phyloP scores from a whole-genome alignment of 768 basidiomycete species.

The Trametes villosa region DNA sequence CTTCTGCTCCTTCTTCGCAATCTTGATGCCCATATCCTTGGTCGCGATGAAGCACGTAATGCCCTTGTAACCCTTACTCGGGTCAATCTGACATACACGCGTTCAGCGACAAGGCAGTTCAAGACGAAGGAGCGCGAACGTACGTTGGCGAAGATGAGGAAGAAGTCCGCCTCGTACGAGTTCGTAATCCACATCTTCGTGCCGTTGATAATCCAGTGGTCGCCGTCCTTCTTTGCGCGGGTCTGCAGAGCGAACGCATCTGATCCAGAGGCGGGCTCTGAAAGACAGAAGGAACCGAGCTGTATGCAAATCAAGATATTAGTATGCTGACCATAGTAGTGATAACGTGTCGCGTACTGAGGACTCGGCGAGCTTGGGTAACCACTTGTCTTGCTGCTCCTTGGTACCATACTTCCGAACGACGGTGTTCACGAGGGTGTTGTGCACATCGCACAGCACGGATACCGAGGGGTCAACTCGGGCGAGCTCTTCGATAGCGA shows the following conservation, averaged over 20 bases:
- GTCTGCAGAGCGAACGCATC: slow-evolving; percentile 98
- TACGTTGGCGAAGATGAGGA: slow-evolving; percentile 95
- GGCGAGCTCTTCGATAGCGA: slow-evolving; percentile 96
- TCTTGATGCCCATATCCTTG: slow-evolving; percentile 95
- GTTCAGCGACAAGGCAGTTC: neutral
- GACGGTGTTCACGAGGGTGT: slow-evolving; percentile 96
- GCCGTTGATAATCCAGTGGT: slow-evolving; percentile 89
- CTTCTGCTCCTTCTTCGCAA: slow-evolving; percentile 99
- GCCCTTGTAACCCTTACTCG: slow-evolving; percentile 96
- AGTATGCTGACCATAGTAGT: neutral
- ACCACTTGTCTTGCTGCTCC: slow-evolving; percentile 85
- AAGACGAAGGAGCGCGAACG: slow-evolving; percentile 27
- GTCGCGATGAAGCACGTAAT: slow-evolving; percentile 98
- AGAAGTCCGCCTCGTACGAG: slow-evolving; percentile 87
- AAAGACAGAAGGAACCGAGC: slow-evolving; percentile 96
- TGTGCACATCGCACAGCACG: slow-evolving; percentile 97
- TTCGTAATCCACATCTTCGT: slow-evolving; percentile 99
- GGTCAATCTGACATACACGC: slow-evolving; percentile 59
- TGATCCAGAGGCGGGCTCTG: slow-evolving; percentile 90
- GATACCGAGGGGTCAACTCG: slow-evolving; percentile 96
- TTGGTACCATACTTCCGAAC: slow-evolving; percentile 83
- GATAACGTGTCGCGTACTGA: slow-evolving; percentile 53
- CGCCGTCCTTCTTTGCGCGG: slow-evolving; percentile 85
- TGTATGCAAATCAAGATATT: slow-evolving; percentile 35
- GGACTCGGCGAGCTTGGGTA: slow-evolving; percentile 78